A percentile compares a stretch with the other conserved stretches of the same genome.
Conservation (phyloP, 225 moss, liverwort and hornwort genomes). For the Lunularia cruciata region DNA sequence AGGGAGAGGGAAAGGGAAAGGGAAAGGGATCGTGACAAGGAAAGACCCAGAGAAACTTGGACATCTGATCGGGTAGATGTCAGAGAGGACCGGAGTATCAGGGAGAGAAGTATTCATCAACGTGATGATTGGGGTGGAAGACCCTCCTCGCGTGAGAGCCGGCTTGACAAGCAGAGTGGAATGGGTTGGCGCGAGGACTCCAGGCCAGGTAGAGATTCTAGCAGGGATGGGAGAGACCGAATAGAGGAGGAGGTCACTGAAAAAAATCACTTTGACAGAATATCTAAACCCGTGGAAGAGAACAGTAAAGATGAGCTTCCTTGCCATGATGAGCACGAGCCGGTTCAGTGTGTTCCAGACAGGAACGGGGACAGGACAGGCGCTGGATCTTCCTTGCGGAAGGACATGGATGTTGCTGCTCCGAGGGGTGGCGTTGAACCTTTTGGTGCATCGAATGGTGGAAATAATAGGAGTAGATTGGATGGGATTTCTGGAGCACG, state of each 20-base stretch:
- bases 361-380: constrained; percentile 61
- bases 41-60: constrained; percentile 52
- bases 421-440: constrained; percentile 25
- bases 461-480: constrained; percentile 37
- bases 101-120: constrained; percentile 47
- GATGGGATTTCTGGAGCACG: constrained; percentile 25
- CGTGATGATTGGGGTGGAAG: constrained; percentile 68
- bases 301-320: constrained; percentile 47
- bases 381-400: constrained; percentile 42
- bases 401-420: constrained; percentile 51
- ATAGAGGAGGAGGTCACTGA: constrained; percentile 42
- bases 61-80: constrained; percentile 37
- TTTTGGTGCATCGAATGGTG: constrained; percentile 24
- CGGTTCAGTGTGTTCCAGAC: constrained; percentile 20
- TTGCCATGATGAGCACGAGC: constrained; percentile 50
- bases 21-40: constrained; percentile 50
- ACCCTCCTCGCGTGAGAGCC: constrained; percentile 64
- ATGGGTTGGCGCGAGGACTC: constrained; percentile 56
- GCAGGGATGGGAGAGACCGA: constrained; percentile 50
- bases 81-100: constrained; percentile 46
- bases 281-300: constrained; percentile 29
- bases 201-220: constrained; percentile 36
- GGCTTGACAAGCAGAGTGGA: constrained; percentile 61
- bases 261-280: constrained; percentile 26
- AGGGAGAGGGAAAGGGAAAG: constrained; percentile 39